Base-by-base conservation (phyloP, 1,139 yeast species). In the Yamadazyma songkhlaensis region DNA sequence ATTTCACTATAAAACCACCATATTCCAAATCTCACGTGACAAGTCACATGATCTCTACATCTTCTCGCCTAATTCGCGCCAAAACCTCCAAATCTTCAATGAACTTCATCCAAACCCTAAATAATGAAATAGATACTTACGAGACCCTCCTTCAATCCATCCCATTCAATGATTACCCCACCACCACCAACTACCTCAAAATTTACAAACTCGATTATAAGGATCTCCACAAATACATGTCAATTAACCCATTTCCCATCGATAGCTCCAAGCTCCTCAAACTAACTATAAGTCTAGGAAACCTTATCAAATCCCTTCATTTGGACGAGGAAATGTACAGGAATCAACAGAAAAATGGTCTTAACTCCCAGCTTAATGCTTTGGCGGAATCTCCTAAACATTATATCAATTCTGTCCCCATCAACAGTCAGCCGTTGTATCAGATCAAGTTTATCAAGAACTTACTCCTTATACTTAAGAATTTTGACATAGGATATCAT, bases 231-330 rank as follows among this genome's bases (percentile, higher is more conserved):
- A 49, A 50, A 36, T 53, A 64, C 32, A 33, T 38, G 45, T 25
- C 46, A 44, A 11, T 43, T 49, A 24, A 41, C n/a, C 53, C 51
- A 37, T 60, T 62, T 43, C 72, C 71, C 17, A 57, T 70, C 8
- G 68, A 70, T 38, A 52, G 66, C 31, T 62, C 51, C 45, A 67
- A 68, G 44, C 53, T 71, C 27, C 51, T 71, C 32, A 71, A 71
- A 46, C 50, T 71, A 29, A 71, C 73, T 8, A 69, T 71, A 20
- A 67, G 74, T 27, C 55, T 71, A 23, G 77, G 77, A 0, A 69
- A 67, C 46, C 53, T 70, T 35, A 47, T 70, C 30, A 67, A 65
- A 42, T 54, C 71, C 10, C 54, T 62, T 30, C 64, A 64, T 38
- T 42, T 53, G 22, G 75, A 70, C 41, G 68, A 67, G 43, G 71